Base-by-base conservation (phyloP, 1,284 basidiomycete species). In the Peniophora sp. region DNA sequence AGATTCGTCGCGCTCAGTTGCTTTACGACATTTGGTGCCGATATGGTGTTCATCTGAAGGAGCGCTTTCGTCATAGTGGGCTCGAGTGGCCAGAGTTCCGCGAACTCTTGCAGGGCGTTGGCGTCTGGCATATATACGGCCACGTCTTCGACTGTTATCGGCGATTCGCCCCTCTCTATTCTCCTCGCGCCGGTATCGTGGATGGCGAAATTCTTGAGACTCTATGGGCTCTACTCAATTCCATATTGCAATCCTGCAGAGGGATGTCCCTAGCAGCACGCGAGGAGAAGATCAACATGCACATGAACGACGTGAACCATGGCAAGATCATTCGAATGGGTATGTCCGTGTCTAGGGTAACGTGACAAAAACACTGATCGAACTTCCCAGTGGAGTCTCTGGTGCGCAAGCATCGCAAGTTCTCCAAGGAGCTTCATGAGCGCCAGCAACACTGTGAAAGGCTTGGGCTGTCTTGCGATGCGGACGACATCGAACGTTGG, bases 261-360 rank as follows among this genome's bases (percentile, higher is more conserved):
- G 39, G n/a, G 8, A 41, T 41, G 39, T 17, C 39, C 8, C 39
- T 22, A 8, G 39, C 39, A n/a, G 39, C 39, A 8, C 39, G 39
- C n/a, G 39, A 41, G 20, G 39, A 41, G 39, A n/a, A 41, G 16
- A n/a, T 41, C 39, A 41, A 41, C 16, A 17, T n/a, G 39, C 39
- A 41, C n/a, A 41, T 41, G 20, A n/a, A 17, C 20, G 20, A 41
- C 39, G 20, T 22, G 5, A 41, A 41, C 39, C 27, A 32, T 5
- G 27, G 27, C 27, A 47, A 47, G 24, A n/a, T 47, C 5, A 27
- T 47, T 19, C 23, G 24, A 11, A 47, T 47, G 46, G 46, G 46
- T 47, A 19, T 3, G 46, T 9, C 14, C 16, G 6, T 46, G 5
- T 46, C 35, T n/a, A n/a, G 11, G 10, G 35, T 36, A n/a, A n/a